A percentile compares a stretch with the other conserved stretches of the same genome.
phyloP scores from a whole-genome alignment of 1,284 basidiomycete genomes.

The Cutaneotrichosporon mucoides region DNA sequence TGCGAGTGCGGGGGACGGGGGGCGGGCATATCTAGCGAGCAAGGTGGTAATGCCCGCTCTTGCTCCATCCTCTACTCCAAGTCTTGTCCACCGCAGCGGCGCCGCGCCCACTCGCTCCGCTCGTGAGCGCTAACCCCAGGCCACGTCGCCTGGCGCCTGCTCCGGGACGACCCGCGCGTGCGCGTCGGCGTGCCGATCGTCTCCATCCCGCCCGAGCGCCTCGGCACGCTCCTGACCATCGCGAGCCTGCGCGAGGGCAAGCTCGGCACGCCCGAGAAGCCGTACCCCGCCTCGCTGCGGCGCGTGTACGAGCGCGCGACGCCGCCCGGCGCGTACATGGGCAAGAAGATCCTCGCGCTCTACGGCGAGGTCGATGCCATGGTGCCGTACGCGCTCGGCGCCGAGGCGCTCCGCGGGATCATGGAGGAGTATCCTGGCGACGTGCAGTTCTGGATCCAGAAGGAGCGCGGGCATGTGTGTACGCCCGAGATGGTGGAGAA shows the following conservation, averaged over 20 bases:
- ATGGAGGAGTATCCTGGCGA: conserved; percentile 11
- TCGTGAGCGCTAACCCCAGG: neutral
- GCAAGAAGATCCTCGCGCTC: conserved; percentile 66
- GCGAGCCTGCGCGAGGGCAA: conserved; percentile 6
- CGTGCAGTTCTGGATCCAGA: conserved; percentile 9
- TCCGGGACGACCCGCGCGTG: conserved; percentile 13
- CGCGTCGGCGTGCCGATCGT: conserved; percentile 15
- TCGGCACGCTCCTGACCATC: conserved; percentile 8
- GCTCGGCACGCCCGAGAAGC: conserved; percentile 7
- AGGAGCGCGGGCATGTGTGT: conserved; percentile 10
- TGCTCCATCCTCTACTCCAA: no score
- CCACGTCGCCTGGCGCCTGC: conserved; percentile 16
- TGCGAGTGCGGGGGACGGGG: no score
- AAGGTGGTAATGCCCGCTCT: no score
- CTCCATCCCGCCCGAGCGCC: conserved; percentile 9
- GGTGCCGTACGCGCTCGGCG: conserved; percentile 26
- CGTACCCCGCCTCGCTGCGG: conserved; percentile 5
- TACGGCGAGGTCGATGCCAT: conserved; percentile 53
- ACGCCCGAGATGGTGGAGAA: conserved; percentile 45
- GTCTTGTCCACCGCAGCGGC: no score
- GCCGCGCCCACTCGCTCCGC: no score
- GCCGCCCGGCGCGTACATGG: conserved; percentile 51
- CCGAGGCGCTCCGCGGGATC: conserved; percentile 4
- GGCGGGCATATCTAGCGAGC: no score
- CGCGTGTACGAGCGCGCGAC: conserved; percentile 9